phyloP scores from a whole-genome alignment of 2,329 filamentous ascomycete species.

The Scedosporium boydii region DNA sequence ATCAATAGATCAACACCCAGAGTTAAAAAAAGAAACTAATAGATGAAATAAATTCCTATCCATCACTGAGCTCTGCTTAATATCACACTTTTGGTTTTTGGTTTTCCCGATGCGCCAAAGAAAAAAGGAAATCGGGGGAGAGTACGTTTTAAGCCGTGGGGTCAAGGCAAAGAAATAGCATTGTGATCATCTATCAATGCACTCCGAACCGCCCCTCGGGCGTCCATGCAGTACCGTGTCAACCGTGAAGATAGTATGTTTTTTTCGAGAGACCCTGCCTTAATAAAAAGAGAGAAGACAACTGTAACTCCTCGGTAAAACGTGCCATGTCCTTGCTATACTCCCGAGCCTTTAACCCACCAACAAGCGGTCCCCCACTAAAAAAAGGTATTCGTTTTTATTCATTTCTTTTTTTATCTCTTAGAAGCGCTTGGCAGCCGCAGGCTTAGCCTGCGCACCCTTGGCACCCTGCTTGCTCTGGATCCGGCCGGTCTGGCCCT shows the following conservation, averaged over 20 bases:
- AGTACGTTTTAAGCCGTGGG: constrained; percentile 6
- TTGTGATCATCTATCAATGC: constrained; percentile 31
- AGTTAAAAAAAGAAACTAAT: background rate
- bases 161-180: constrained; percentile 4
- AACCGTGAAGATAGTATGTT: constrained; percentile 11
- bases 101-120: background rate
- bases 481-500: constrained; percentile 72
- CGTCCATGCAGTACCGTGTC: constrained; percentile 16
- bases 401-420: constrained; percentile 12
- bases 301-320: constrained; percentile 7
- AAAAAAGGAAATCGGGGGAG: background rate
- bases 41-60: background rate
- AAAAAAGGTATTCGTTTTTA: constrained; percentile 6
- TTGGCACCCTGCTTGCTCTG: constrained; percentile 96
- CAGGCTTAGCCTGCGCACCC: constrained; percentile 78
- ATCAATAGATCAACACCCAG: background rate
- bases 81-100: background rate
- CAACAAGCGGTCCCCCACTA: background rate
- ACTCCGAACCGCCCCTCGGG: constrained; percentile 7
- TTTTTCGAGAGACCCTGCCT: constrained; percentile 5
- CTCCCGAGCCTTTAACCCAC: constrained; percentile 3
- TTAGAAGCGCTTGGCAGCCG: constrained; percentile 74
- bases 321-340: constrained; percentile 4
- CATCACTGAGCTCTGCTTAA: background rate
- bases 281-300: constrained; percentile 6